Conservation (phyloP, 176 grass and related monocot species). For the Cenchrus fungigraminus region DNA sequence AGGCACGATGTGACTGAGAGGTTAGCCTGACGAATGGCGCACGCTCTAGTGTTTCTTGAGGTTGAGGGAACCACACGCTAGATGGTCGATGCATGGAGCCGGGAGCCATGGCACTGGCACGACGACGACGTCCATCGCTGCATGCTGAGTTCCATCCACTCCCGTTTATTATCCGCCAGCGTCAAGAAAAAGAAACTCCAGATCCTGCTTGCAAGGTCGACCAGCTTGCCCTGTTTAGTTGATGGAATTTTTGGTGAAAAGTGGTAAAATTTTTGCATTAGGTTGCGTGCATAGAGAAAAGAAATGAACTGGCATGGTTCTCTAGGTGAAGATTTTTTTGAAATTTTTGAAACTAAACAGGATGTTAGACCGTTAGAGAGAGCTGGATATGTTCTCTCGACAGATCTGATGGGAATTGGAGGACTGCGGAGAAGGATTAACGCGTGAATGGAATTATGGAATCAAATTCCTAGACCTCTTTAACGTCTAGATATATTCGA, state of each 20-base stretch:
- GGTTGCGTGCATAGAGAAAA: too few relatives aligned
- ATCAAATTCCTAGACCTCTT: constrained; percentile 11
- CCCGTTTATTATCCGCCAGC: not conserved
- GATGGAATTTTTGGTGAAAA: too few relatives aligned
- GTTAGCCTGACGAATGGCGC: not conserved
- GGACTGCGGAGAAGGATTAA: not conserved
- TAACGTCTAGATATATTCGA: constrained; percentile 21
- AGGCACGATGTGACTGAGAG: constrained; percentile 27
- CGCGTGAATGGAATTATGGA: not conserved
- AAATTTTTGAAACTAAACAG: too few relatives aligned
- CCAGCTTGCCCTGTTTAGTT: too few relatives aligned
- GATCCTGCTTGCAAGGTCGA: not conserved
- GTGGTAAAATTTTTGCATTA: too few relatives aligned
- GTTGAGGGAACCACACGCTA: too few relatives aligned
- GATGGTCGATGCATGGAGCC: not conserved
- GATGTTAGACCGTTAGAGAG: too few relatives aligned
- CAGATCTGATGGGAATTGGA: not conserved
- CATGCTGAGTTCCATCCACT: not conserved
- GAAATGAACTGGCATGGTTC: too few relatives aligned
- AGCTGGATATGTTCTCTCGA: not conserved
- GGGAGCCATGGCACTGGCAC: not conserved
- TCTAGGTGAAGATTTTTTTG: too few relatives aligned
- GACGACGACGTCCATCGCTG: not conserved
- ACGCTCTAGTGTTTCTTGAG: not conserved
- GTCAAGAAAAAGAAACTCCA: not conserved